Evolutionary conservation across 768 basidiomycete genomes (phyloP).

Genomic region (Sporobolomyces phaffii): DNA sequence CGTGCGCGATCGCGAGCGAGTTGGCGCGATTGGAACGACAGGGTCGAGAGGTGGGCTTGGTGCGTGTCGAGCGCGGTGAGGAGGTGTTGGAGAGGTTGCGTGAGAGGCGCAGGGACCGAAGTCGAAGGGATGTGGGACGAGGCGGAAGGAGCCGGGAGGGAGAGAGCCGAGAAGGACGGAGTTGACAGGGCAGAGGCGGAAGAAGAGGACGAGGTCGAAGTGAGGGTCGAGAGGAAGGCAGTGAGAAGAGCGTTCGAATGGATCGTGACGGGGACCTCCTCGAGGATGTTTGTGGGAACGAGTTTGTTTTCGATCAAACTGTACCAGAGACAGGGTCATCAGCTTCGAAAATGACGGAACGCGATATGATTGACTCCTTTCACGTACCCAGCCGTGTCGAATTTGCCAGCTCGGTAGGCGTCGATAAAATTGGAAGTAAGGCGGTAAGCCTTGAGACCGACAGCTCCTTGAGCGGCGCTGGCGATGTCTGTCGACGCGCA

Average conservation of each 20-base stretch:
- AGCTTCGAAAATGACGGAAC: background rate
- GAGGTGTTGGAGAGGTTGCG: conserved; percentile 33
- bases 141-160: conserved; percentile 29
- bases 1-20: conserved; percentile 40
- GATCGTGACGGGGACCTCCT: conserved; percentile 41
- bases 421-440: conserved; percentile 34
- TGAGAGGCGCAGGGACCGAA: conserved; percentile 27
- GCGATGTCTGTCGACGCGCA: conserved; percentile 20
- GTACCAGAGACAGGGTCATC: background rate
- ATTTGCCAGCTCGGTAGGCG: conserved; percentile 39
- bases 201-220: conserved; percentile 19
- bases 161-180: conserved; percentile 29
- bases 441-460: conserved; percentile 39
- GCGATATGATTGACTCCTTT: background rate
- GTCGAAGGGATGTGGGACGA: conserved; percentile 32
- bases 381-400: conserved; percentile 39
- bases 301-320: conserved; percentile 39
- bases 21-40: conserved; percentile 39
- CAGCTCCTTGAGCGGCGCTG: conserved; percentile 34
- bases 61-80: conserved; percentile 39
- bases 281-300: conserved; percentile 40
- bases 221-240: conserved; percentile 42
- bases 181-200: conserved; percentile 16
- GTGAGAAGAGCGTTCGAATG: conserved; percentile 41
- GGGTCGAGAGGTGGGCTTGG: conserved; percentile 38